Percentiles rank a stretch among this genome's conserved stretches.
Conservation (phyloP, 305 asterid genomes). For the Solanum hybrid region DNA sequence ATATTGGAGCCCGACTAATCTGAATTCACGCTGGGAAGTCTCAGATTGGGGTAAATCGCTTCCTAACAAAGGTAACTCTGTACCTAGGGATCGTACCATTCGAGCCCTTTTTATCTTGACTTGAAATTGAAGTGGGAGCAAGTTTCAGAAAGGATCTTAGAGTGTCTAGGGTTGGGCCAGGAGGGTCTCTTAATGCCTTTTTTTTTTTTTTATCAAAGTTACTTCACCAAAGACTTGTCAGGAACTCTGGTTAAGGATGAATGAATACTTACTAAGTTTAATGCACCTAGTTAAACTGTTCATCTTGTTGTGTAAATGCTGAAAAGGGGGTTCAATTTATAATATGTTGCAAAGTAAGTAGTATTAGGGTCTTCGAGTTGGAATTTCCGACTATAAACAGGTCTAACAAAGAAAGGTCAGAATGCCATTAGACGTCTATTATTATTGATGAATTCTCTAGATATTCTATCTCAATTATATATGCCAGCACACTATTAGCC, state of each 20-base stretch:
- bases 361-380: not conserved
- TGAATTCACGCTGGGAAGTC: rapidly evolving
- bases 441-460: not conserved
- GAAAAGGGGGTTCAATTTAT: not conserved
- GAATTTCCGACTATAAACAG: not conserved
- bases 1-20: not conserved
- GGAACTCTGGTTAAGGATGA: no score
- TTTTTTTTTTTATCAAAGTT: not conserved
- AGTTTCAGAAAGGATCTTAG: not conserved
- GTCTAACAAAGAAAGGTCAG: not conserved
- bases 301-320: not conserved
- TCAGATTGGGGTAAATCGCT: no score
- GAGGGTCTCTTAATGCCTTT: not conserved
- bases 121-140: not conserved
- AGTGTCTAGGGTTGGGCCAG: not conserved
- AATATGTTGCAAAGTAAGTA: not conserved
- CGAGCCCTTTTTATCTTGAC: not conserved
- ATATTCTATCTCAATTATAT: not conserved
- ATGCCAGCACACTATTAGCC: not conserved
- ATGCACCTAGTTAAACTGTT: not conserved
- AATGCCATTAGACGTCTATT: not conserved
- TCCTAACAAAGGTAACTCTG: rapidly evolving
- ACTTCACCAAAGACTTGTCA: not conserved
- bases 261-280: not conserved
- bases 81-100: not conserved